Percentiles rank a stretch among this genome's conserved stretches.
Evolutionary conservation across 2,329 filamentous ascomycete genomes (phyloP).

Genomic region (Aureobasidium pullulans): DNA sequence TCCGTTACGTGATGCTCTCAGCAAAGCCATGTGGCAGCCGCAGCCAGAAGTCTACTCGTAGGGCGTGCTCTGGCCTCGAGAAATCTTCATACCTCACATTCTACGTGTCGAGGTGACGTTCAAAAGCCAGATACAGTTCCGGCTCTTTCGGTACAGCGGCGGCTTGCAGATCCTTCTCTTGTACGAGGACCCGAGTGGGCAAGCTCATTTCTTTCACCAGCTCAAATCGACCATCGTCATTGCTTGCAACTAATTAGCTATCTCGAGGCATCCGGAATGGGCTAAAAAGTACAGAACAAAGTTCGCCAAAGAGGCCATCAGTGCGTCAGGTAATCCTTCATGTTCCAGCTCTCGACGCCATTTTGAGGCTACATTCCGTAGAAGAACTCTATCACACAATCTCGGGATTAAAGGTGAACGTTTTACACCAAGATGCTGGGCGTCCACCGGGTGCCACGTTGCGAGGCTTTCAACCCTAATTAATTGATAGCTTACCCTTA

Average conservation of each 20-base stretch:
- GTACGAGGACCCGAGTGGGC: background rate
- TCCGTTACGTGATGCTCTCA: background rate
- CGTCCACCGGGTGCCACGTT: conserved; percentile 4
- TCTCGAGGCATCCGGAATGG: conserved; percentile 3
- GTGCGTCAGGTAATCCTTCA: conserved; percentile 6
- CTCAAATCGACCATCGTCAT: background rate
- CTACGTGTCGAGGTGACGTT: background rate
- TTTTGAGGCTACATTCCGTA: background rate
- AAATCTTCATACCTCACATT: background rate
- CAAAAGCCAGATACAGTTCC: background rate
- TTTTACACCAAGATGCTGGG: background rate
- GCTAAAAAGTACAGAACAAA: conserved; percentile 12
- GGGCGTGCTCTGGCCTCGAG: background rate
- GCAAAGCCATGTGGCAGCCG: background rate
- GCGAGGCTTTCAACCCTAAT: conserved; percentile 2
- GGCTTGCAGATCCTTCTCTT: background rate
- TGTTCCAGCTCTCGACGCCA: conserved; percentile 9
- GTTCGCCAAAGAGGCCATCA: background rate
- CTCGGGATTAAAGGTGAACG: conserved; percentile 5
- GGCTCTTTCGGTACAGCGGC: background rate
- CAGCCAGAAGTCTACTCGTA: background rate
- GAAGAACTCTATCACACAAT: conserved; percentile 10
- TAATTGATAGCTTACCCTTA: background rate
- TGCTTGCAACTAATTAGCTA: background rate
- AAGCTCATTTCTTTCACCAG: background rate